These are phyloP conservation scores for Cutaneotrichosporon sp. DNA, from an alignment of 1,284 basidiomycete species.

Conservation along the genomic window DNA sequence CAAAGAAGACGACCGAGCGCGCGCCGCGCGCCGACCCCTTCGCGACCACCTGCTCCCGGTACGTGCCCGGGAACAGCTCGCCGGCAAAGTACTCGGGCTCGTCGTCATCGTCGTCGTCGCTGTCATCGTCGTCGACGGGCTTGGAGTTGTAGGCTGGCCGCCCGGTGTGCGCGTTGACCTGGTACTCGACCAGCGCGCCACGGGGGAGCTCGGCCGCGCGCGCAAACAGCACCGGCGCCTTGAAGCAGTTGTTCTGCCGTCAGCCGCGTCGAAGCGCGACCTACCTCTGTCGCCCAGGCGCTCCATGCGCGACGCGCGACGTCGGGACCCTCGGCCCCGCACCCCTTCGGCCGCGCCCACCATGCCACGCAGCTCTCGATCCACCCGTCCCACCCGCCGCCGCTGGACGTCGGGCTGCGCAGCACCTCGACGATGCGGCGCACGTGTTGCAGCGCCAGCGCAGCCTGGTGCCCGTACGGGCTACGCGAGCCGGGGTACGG, in stretches of 20 bases:
- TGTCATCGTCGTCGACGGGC: slow-evolving; percentile 18
- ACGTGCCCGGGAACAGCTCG: background rate
- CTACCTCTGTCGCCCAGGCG: slow-evolving; percentile 34
- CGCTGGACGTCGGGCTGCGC: slow-evolving; percentile 57
- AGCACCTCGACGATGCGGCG: slow-evolving; percentile 66
- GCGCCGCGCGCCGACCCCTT: background rate
- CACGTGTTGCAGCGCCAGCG: slow-evolving; percentile 79
- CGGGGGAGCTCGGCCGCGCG: slow-evolving; percentile 74
- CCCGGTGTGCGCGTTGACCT: slow-evolving; percentile 54
- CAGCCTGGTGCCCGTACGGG: slow-evolving; percentile 54
- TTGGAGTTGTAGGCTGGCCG: slow-evolving; percentile 19
- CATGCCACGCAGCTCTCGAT: slow-evolving; percentile 68
- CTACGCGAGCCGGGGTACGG: slow-evolving; percentile 51
- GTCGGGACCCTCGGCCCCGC: slow-evolving; percentile 48
- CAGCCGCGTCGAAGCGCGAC: slow-evolving; percentile 14
- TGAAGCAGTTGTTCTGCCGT: slow-evolving; percentile 32
- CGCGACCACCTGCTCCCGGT: background rate
- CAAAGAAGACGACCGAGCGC: background rate
- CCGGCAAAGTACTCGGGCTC: background rate
- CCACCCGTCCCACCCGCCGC: slow-evolving; percentile 65
- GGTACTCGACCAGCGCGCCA: slow-evolving; percentile 62
- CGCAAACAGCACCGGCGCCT: slow-evolving; percentile 64
- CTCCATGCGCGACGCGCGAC: slow-evolving; percentile 57
- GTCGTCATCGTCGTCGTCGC: slow-evolving; percentile 28
- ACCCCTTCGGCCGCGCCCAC: slow-evolving; percentile 53